These are phyloP conservation scores for Avicennia marina DNA, from an alignment of 257 asterid species.

Conservation along the genomic window DNA sequence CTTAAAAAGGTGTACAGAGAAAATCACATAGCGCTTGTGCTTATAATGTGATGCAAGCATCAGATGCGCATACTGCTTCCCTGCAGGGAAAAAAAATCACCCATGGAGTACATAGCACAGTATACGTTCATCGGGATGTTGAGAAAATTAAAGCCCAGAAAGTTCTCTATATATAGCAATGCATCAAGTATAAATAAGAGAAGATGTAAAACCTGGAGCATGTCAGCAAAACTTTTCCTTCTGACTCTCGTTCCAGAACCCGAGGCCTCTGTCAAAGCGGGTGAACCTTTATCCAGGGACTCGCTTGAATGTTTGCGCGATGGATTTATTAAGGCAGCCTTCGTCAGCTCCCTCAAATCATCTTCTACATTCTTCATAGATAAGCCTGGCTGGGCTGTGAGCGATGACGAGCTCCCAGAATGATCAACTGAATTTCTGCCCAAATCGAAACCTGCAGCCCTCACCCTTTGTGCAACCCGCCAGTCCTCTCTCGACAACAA, in stretches of 20 bases:
- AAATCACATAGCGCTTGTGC: too few species aligned
- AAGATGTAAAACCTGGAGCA: slow-evolving; percentile 76
- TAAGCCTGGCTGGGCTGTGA: slow-evolving; percentile 43
- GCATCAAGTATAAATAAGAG: too few species aligned
- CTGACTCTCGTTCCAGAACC: slow-evolving; percentile 55
- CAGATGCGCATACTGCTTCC: too few species aligned
- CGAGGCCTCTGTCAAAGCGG: slow-evolving; percentile 26
- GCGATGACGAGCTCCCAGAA: slow-evolving; percentile 34
- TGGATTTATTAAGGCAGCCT: slow-evolving; percentile 53
- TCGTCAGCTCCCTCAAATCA: slow-evolving; percentile 54
- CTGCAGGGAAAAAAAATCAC: too few species aligned
- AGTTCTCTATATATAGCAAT: too few species aligned
- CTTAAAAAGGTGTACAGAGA: too few species aligned
- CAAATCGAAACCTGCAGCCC: slow-evolving; percentile 47
- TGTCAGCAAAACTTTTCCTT: slow-evolving; percentile 88
- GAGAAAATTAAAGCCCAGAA: too few species aligned
- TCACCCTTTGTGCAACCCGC: slow-evolving; percentile 65
- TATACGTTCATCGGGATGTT: too few species aligned
- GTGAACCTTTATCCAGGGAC: slow-evolving; percentile 29
- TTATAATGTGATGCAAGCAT: too few species aligned
- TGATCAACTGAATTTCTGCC: slow-evolving; percentile 32
- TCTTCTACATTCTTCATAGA: slow-evolving; percentile 47
- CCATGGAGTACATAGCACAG: too few species aligned
- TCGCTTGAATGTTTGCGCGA: slow-evolving; percentile 55
- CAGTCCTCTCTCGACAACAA: slow-evolving; percentile 78